Conservation (phyloP, 108 stramenopile genomes). For the Nitzschia palea region DNA sequence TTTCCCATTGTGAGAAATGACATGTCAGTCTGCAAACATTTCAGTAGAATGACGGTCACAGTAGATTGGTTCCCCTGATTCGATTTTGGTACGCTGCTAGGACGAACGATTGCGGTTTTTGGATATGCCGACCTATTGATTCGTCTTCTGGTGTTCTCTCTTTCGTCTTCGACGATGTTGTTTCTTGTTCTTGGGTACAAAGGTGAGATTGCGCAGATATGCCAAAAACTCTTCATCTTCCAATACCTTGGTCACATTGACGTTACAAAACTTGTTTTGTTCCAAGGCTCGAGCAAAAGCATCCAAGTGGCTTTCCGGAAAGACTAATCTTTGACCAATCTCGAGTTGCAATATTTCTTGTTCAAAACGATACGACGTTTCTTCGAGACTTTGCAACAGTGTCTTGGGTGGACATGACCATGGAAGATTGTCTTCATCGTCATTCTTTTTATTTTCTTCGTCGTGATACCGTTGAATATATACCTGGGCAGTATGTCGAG, state of each 20-base stretch:
- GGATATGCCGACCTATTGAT: too few species aligned
- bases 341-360: background rate
- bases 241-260: constrained; percentile 3
- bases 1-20: too few species aligned
- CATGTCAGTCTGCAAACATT: too few species aligned
- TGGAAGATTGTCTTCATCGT: background rate
- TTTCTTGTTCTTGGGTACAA: too few species aligned
- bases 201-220: too few species aligned
- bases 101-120: too few species aligned
- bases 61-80: too few species aligned
- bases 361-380: background rate
- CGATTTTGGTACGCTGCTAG: too few species aligned
- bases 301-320: background rate
- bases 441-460: background rate
- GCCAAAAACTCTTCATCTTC: background rate
- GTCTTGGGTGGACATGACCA: background rate
- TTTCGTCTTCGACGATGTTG: too few species aligned
- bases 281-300: background rate
- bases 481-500: background rate
- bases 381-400: background rate
- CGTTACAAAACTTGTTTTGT: constrained; percentile 3
- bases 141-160: too few species aligned
- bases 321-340: background rate
- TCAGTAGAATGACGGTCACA: too few species aligned
- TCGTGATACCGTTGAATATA: background rate